phyloP scores from a whole-genome alignment of 1,284 basidiomycete species.

The Marasmius oreades region DNA sequence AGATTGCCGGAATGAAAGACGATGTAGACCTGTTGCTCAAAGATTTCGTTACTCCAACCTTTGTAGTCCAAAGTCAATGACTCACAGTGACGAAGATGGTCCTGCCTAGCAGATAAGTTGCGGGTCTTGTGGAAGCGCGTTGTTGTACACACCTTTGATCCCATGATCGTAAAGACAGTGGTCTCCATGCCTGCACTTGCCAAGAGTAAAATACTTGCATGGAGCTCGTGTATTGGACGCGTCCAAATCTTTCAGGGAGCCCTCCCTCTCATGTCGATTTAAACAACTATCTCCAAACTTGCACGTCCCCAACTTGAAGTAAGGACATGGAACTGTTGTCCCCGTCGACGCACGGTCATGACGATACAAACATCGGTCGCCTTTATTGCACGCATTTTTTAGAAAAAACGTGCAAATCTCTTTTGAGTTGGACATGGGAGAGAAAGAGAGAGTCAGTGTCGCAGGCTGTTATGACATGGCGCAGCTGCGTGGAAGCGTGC shows the following conservation, averaged over 20 bases:
- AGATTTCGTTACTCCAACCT: no score
- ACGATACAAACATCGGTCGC: slow-evolving; percentile 4
- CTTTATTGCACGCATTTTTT: slow-evolving; percentile 6
- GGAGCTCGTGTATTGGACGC: not conserved
- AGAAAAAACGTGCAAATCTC: slow-evolving; percentile 5
- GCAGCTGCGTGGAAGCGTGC: not conserved
- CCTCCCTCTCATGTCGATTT: slow-evolving; percentile 2
- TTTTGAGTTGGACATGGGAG: not conserved
- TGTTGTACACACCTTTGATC: not conserved
- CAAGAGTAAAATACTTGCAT: not conserved
- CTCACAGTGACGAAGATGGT: not conserved
- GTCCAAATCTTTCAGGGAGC: not conserved
- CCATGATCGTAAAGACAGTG: not conserved
- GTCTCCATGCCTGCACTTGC: not conserved
- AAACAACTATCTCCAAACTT: slow-evolving; percentile 3
- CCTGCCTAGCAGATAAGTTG: not conserved
- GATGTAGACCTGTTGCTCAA: not conserved
- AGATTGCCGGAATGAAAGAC: not conserved
- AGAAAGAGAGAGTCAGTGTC: not conserved
- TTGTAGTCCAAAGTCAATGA: not conserved
- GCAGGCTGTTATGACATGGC: not conserved
- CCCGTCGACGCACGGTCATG: slow-evolving; percentile 1
- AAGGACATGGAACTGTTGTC: not conserved
- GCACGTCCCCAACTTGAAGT: slow-evolving; percentile 6
- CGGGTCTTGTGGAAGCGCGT: not conserved